phyloP scores from a whole-genome alignment of 768 basidiomycete genomes.

The Kwoniella europaea region DNA sequence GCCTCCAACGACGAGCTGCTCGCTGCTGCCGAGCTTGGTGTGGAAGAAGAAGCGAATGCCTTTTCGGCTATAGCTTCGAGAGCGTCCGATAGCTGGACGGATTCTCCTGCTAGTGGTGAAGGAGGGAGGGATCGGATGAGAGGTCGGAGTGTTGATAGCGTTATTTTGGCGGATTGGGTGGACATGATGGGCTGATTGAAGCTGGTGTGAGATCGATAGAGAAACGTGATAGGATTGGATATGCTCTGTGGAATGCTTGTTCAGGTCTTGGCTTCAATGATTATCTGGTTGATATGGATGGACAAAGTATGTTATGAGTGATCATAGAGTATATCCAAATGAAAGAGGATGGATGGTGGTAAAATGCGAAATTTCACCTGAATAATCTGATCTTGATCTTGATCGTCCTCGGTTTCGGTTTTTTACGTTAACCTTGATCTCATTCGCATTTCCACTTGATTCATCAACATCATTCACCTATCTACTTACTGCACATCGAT shows the following conservation, averaged over 20 bases:
- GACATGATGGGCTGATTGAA: slow-evolving; percentile 10
- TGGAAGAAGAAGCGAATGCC: slow-evolving; percentile 4
- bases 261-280: no score
- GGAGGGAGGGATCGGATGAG: slow-evolving; percentile 49
- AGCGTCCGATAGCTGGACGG: slow-evolving; percentile 49
- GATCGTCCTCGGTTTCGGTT: not conserved
- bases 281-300: not conserved
- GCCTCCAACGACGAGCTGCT: slow-evolving; percentile 17
- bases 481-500: not conserved
- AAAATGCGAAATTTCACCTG: not conserved
- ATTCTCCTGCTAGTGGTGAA: slow-evolving; percentile 44
- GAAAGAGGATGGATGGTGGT: not conserved
- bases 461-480: not conserved
- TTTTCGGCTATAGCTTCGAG: slow-evolving; percentile 44
- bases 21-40: slow-evolving; percentile 1
- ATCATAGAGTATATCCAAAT: not conserved
- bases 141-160: slow-evolving; percentile 34
- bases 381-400: not conserved
- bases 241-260: no score
- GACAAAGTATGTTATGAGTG: not conserved
- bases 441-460: not conserved
- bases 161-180: slow-evolving; percentile 26
- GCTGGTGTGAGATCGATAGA: no score
- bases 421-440: slow-evolving; percentile 1
- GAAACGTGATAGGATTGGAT: no score